Percentiles rank a stretch among this genome's conserved stretches.
These are phyloP conservation scores for Phyllosticta citrichinensis DNA, from an alignment of 2,329 filamentous ascomycete genomes.

Conservation along the genomic window DNA sequence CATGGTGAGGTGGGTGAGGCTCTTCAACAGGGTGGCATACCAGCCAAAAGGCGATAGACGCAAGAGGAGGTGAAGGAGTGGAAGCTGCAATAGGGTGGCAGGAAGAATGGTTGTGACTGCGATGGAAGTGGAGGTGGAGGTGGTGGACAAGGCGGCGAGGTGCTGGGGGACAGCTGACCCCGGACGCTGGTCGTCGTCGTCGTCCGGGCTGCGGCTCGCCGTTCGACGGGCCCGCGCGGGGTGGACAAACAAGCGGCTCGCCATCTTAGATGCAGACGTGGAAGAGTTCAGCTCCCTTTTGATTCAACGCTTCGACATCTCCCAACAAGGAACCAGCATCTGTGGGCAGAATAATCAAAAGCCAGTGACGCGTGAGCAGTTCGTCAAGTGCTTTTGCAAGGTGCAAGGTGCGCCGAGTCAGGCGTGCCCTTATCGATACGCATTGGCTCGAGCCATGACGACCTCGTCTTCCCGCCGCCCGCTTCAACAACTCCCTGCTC, in stretches of 20 bases:
- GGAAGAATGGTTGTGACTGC: slow-evolving; percentile 2
- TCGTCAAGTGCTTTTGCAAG: not conserved
- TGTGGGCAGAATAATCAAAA: not conserved
- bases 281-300: not conserved
- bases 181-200: not conserved
- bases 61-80: not conserved
- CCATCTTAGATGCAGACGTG: not conserved
- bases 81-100: not conserved
- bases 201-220: not conserved
- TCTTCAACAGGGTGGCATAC: slow-evolving; percentile 1
- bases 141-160: slow-evolving; percentile 4
- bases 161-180: slow-evolving; percentile 7
- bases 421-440: not conserved
- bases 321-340: not conserved
- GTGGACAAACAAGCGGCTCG: not conserved
- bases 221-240: not conserved
- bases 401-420: not conserved
- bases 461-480: not conserved
- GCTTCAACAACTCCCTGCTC: not conserved
- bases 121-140: slow-evolving; percentile 4
- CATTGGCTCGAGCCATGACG: not conserved
- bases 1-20: slow-evolving; percentile 33
- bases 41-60: not conserved
- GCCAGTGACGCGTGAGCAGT: not conserved
- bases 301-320: not conserved